A percentile compares a stretch with the other conserved stretches of the same genome.
phyloP scores from a whole-genome alignment of 352 stramenopile genomes.

The Globisporangium irregulare region DNA sequence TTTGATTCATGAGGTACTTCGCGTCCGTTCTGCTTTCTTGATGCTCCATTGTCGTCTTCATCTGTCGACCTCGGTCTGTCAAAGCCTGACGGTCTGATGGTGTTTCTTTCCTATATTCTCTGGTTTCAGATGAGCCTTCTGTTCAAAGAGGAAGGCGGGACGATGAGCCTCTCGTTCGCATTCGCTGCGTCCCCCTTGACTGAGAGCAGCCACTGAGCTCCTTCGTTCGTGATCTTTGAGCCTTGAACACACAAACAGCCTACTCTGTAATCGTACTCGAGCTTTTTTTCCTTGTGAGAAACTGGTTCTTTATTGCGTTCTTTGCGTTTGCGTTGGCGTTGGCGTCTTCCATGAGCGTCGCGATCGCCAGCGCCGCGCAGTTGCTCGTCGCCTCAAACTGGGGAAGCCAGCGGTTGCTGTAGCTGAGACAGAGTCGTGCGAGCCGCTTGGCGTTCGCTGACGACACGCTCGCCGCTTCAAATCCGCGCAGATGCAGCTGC shows the following conservation, averaged over 20 bases:
- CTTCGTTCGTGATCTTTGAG: neutral
- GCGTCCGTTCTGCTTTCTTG: neutral
- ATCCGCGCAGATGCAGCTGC: slow-evolving; percentile 81
- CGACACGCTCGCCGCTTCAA: slow-evolving; percentile 71
- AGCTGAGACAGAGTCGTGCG: slow-evolving; percentile 88
- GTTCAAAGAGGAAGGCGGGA: slow-evolving; percentile 35
- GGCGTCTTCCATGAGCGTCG: slow-evolving; percentile 65
- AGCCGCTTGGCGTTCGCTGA: slow-evolving; percentile 87
- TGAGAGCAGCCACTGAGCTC: neutral
- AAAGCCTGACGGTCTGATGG: neutral
- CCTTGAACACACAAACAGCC: neutral
- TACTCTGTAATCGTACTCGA: neutral
- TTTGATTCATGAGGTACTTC: slow-evolving; percentile 12
- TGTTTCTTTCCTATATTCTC: slow-evolving; percentile 2
- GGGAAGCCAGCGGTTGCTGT: slow-evolving; percentile 88
- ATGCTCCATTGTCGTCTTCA: neutral
- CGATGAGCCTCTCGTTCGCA: neutral
- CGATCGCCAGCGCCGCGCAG: slow-evolving; percentile 58
- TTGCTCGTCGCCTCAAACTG: slow-evolving; percentile 89
- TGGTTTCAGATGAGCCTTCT: slow-evolving; percentile 22
- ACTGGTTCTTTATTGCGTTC: neutral
- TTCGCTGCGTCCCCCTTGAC: neutral
- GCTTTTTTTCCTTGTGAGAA: neutral
- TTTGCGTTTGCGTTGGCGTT: slow-evolving; percentile 30
- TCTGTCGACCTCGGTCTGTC: neutral